Evolutionary conservation across 805 yeast genomes (phyloP), one percentile per base, ranked within the genome.

Genomic region (Saccharomyces mikatae): DNA sequence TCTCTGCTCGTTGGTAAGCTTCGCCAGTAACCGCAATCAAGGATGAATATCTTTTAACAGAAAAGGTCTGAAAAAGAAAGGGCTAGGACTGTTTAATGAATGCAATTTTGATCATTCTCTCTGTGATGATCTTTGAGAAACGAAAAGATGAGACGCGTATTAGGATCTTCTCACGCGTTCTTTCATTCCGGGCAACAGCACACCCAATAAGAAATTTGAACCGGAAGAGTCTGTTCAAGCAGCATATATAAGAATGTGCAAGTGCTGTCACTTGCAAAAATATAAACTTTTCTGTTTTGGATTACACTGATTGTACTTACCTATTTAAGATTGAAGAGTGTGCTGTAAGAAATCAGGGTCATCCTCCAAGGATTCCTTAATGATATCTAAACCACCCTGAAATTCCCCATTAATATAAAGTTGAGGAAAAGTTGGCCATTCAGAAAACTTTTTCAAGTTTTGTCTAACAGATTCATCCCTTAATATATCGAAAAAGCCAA

Each of bases 371-470:
- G 84, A 82, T 71, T 94, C 99, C 77, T 90, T 92, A 52, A 95
- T 84, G 62, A 94, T 92, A 73, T 94, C 99, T 63, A 94, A 80
- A 26, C 99, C 99, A 66, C 99, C 99, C 72, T 91, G 98, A 67
- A 94, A 88, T 67, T 89, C 98, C 44, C 99, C 99, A 57, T 84
- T 86, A 55, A 94, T 79, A 71, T 94, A 94, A 59, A 94, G 77
- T 74, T 94, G 99, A 8, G 99, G 99, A 81, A 89, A 94, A 13
- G 99, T 94, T 54, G 99, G 99, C 99, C 99, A 94, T 70, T 94
- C 99, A 49, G 94, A 84, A 66, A 82, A 94, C 44, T 79, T 76
- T 74, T 94, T 94, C 61, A 94, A 78, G 1, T 98, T 97, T 71
- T 87, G 96, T 74, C 99, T 86, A 2, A 94, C 97, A 1, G 87